Conservation (phyloP, 2,329 filamentous ascomycete species). For the Neoscytalidium dimidiatum region DNA sequence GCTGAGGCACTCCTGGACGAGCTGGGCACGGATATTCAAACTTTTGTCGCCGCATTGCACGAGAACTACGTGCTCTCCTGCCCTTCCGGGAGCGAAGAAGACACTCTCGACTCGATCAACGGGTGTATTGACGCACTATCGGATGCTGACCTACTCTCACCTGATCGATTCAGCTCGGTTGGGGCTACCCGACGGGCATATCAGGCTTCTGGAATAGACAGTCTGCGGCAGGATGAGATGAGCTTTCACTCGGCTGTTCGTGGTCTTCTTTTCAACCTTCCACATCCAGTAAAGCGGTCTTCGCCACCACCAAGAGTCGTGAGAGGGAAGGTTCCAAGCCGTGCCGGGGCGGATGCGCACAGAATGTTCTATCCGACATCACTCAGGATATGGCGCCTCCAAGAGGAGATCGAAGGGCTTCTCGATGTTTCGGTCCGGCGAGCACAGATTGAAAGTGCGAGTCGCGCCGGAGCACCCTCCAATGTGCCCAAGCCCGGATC, state of each 20-base stretch:
- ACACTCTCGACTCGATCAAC: constrained; percentile 75
- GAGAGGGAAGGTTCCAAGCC: constrained; percentile 23
- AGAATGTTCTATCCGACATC: constrained; percentile 93
- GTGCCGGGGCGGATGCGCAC: constrained; percentile 61
- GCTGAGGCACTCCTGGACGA: constrained; percentile 81
- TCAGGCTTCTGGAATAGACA: constrained; percentile 62
- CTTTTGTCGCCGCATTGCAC: constrained; percentile 86
- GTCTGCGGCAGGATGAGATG: constrained; percentile 89
- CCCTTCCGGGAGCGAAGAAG: constrained; percentile 58
- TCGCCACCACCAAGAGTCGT: constrained; percentile 31
- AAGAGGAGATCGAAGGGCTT: constrained; percentile 77
- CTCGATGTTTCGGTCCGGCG: constrained; percentile 69
- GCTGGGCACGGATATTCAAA: constrained; percentile 87
- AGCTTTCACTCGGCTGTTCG: constrained; percentile 88
- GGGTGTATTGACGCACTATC: constrained; percentile 87
- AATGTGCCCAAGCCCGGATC: constrained; percentile 22
- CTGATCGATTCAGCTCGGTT: constrained; percentile 68
- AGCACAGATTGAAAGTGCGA: constrained; percentile 45
- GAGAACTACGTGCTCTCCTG: constrained; percentile 94
- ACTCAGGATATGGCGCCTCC: constrained; percentile 78
- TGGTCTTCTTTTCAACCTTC: constrained; percentile 81
- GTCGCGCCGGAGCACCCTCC: constrained; percentile 25
- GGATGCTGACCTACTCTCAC: constrained; percentile 80
- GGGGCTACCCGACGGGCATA: constrained; percentile 53
- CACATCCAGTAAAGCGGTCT: constrained; percentile 75